Base-by-base conservation (phyloP, 2,329 filamentous ascomycete genomes). In the Xylaria sp. region DNA sequence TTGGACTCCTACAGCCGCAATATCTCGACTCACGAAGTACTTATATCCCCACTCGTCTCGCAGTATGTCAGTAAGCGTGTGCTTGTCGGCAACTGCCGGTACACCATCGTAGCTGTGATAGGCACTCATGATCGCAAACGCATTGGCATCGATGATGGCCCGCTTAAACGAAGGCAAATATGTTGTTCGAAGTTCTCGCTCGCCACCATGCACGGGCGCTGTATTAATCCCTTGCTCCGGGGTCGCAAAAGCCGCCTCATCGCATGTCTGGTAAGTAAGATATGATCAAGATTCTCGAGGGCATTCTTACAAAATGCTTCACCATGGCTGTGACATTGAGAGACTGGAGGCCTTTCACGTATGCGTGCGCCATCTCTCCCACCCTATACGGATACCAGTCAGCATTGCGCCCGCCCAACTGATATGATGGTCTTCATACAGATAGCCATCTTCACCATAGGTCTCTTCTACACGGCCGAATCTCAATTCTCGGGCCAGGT, bases 101-200 rank as follows among this genome's bases (percentile, higher is more conserved):
- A 89, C 77, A 1, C 88, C 89, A 64, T 92, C 89, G 63, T 91
- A 90, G 56, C 85, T 85, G 68, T 89, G 84, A 68, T 92, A 92
- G 0, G 88, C 83, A 35, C 85, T 84, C 89, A 92, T 92, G 65
- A 91, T 83, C 47, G 82, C 80, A 68, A 80, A 86, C 1, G 86
- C 88, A 9, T 82, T 85, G 8, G 76, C 86, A 67, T 90, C 88
- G 39, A 90, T 82, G 61, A 91, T 90, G 10, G 87, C 81, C 13
- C 85, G 80, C 71, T 88, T 88, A 73, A 89, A 90, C 0, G 83
- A 68, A 2, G 83, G 83, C 3, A 87, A 73, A 61, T 79, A 80
- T 2, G 81, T 84, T 39, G 79, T 83, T 39, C 82, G 76, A 3
- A 84, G 79, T 66, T 81, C 77, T 50, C 80, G 72, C 61, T 81